Conservation (phyloP, 1,284 basidiomycete species). For the Xerocomus minutiporus region DNA sequence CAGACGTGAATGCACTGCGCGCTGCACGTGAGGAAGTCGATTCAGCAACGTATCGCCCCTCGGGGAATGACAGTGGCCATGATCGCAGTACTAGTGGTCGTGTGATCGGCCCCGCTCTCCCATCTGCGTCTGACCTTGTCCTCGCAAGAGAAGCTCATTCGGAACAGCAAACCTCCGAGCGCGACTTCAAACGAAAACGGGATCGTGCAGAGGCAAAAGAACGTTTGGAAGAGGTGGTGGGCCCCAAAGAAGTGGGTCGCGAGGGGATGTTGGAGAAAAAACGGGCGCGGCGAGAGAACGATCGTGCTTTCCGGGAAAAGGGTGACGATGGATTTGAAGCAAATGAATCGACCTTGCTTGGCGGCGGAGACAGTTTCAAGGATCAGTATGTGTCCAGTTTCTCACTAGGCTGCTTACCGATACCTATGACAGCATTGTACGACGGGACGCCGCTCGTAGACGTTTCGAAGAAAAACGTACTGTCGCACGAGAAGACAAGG, state of each 20-base stretch:
- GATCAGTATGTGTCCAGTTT: constrained; percentile 49
- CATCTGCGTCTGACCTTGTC: constrained; percentile 59
- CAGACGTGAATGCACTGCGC: constrained; percentile 52
- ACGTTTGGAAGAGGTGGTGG: constrained; percentile 65
- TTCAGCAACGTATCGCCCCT: constrained; percentile 48
- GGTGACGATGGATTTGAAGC: constrained; percentile 69
- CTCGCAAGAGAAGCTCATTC: constrained; percentile 56
- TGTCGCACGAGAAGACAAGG: constrained; percentile 43
- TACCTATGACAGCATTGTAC: constrained; percentile 48
- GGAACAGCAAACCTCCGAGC: constrained; percentile 48
- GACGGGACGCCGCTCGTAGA: constrained; percentile 59
- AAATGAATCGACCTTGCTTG: constrained; percentile 66
- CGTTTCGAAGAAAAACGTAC: constrained; percentile 50
- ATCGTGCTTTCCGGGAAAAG: constrained; percentile 60
- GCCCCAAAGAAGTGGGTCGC: constrained; percentile 65
- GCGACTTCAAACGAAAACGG: constrained; percentile 54
- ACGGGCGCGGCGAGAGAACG: constrained; percentile 55
- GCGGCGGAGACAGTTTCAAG: constrained; percentile 69
- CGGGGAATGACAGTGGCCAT: constrained; percentile 29
- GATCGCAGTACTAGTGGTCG: constrained; percentile 31
- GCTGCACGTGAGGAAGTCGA: constrained; percentile 57
- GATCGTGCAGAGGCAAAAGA: constrained; percentile 64
- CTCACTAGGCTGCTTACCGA: constrained; percentile 10
- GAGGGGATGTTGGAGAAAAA: constrained; percentile 78
- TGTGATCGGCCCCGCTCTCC: constrained; percentile 61